Base-by-base conservation (phyloP, 116 monocot species). In the Zostera marina region DNA sequence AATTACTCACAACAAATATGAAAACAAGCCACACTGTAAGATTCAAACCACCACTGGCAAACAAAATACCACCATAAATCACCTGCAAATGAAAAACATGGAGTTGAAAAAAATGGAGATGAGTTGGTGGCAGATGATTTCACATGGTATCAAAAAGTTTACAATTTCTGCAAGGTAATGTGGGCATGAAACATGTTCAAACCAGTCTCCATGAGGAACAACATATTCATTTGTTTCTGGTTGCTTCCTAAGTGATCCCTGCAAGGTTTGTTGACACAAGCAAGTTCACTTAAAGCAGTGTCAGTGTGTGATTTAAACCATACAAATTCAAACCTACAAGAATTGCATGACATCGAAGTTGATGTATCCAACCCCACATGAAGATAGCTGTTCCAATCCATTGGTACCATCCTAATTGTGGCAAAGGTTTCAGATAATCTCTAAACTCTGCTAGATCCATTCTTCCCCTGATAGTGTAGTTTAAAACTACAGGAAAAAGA, bases 91-190 rank as follows among this genome's bases (percentile, higher is more conserved):
- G 8, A 12, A 6, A 44, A 14, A 42, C 43, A 32, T 32, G 32
- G 32, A 32, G 32, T 32, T 32, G 5, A 32, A 32, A 32, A 32
- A 32, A 32, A 32, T 32, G 5, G 2, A 32, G 32, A 32, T 49
- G 15, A 20, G 19, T 20, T 49, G 7, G 1, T 12, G 13, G 13
- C 7, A 3, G 16, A 15, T 47, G 5, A 47, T 3, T 3, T 65
- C 0, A 7, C 13, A 32, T 55, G 42, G 10, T 3, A 22, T 41
- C 11, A 17, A 41, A 41, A 17, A 11, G 22, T 45, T 81, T 77
- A 85, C 88, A 64, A 94, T 88, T 82, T 94, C 94, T 59, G 82
- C 79, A 69, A 94, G 76, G 58, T 88, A 94, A 70, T 94, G 94
- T 19, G 88, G 75, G 57, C 75, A 85, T n/a, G 88, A 94, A 51